A percentile compares a stretch with the other conserved stretches of the same genome.
These are phyloP conservation scores for Pseudophaeomoniella oleicola DNA, from an alignment of 2,329 filamentous ascomycete species.

Conservation along the genomic window DNA sequence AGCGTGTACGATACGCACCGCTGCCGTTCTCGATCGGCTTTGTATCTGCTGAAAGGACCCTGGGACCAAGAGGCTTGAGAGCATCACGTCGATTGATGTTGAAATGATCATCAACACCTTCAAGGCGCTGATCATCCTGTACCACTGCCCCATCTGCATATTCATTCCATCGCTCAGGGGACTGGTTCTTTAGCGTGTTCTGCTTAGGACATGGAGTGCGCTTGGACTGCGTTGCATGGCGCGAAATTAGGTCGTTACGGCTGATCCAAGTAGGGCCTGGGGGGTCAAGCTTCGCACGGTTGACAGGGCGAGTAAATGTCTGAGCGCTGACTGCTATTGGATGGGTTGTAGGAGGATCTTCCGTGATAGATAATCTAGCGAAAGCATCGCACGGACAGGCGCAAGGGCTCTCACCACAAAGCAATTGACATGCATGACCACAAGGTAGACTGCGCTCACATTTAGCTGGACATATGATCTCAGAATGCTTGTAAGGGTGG, in stretches of 20 bases:
- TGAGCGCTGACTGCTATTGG: no score
- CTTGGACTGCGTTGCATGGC: no score
- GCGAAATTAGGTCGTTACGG: no score
- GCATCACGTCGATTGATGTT: not conserved
- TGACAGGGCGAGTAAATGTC: no score
- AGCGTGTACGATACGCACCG: not conserved
- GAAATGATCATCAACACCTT: not conserved
- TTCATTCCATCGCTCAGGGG: not conserved
- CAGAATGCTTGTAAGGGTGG: slow-evolving; percentile 26
- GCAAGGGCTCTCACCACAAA: slow-evolving; percentile 18
- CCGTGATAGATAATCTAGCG: not conserved
- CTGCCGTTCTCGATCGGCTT: not conserved
- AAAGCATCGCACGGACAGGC: slow-evolving; percentile 14
- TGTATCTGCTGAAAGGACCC: not conserved
- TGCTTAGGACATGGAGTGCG: not conserved
- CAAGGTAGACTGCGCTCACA: slow-evolving; percentile 22
- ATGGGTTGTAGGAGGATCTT: no score
- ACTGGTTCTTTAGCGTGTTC: not conserved
- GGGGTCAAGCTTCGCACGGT: no score
- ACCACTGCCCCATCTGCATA: not conserved
- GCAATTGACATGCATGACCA: slow-evolving; percentile 20
- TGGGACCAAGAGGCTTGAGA: not conserved
- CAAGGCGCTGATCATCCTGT: not conserved
- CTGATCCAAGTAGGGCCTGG: no score
- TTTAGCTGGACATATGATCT: slow-evolving; percentile 21